Conservation (phyloP, 345 rosid genomes). For the Syzygium aromaticum region DNA sequence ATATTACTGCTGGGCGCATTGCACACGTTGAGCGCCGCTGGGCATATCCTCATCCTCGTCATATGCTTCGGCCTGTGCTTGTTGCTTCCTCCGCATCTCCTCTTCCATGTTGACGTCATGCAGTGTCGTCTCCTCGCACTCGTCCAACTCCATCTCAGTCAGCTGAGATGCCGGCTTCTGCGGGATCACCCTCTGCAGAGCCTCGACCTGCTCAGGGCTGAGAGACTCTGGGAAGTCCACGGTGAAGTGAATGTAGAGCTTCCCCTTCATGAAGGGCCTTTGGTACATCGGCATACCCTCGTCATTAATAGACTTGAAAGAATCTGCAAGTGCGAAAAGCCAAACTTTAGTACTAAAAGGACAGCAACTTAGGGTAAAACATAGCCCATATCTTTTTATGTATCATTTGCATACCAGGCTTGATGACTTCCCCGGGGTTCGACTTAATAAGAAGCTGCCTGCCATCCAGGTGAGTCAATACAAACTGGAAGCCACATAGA, state of each 20-base stretch:
- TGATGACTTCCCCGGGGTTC: constrained; percentile 72
- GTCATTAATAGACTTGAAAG: constrained; percentile 70
- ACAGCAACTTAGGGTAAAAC: not conserved
- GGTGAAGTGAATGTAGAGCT: constrained; percentile 68
- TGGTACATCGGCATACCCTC: constrained; percentile 89
- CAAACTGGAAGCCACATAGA: constrained; percentile 84
- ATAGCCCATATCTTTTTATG: not conserved
- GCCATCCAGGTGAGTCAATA: constrained; percentile 66
- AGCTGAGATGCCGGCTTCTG: constrained; percentile 26
- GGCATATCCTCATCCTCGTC: constrained; percentile 51
- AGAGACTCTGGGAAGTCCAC: constrained; percentile 90
- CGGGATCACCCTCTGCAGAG: constrained; percentile 63
- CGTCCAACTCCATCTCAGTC: constrained; percentile 79
- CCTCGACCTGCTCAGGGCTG: constrained; percentile 52
- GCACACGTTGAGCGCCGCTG: constrained; percentile 53
- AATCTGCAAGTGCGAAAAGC: constrained; percentile 24
- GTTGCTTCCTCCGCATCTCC: constrained; percentile 78
- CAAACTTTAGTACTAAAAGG: not conserved
- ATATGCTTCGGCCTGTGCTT: constrained; percentile 37
- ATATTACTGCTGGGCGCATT: constrained; percentile 66
- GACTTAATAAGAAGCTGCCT: constrained; percentile 87
- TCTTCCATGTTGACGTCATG: constrained; percentile 86
- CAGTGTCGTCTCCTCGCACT: constrained; percentile 83
- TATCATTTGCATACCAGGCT: constrained; percentile 46
- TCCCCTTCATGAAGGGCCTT: constrained; percentile 90